phyloP scores from a whole-genome alignment of 2,329 filamentous ascomycete species.

The Calonectria pseudoturangicola region DNA sequence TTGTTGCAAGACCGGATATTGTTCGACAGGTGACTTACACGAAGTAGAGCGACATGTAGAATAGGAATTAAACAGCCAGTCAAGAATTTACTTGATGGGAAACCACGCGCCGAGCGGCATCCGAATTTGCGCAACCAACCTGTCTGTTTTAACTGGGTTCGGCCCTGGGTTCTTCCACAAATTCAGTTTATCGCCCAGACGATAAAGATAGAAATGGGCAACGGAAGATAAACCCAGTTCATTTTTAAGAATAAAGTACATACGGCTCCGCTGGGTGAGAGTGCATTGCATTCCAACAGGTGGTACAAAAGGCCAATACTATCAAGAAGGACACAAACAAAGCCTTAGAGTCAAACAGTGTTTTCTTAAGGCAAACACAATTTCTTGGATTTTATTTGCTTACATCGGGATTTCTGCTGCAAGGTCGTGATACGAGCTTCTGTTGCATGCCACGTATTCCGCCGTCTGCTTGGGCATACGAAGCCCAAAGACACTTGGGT shows the following conservation, averaged over 20 bases:
- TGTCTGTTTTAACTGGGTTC: neutral
- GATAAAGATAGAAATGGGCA: neutral
- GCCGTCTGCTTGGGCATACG: neutral
- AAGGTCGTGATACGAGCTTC: neutral
- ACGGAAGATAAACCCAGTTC: neutral
- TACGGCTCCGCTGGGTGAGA: neutral
- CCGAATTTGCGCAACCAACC: neutral
- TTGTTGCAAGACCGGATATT: neutral
- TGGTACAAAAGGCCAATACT: neutral
- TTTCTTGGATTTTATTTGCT: neutral
- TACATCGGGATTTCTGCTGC: neutral
- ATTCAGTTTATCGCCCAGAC: neutral
- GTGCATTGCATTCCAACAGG: neutral
- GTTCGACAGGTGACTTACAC: neutral
- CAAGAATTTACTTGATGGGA: neutral
- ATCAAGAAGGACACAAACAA: neutral
- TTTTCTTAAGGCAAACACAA: neutral
- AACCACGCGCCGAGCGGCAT: neutral
- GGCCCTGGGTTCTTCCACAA: neutral
- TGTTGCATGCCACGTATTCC: neutral
- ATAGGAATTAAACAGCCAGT: neutral
- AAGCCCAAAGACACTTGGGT: no score
- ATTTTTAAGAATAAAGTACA: neutral
- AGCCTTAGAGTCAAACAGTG: neutral
- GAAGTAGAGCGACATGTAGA: neutral